Evolutionary conservation across 2,329 filamentous ascomycete genomes (phyloP).

Genomic region (Penicillium capsulatum): DNA sequence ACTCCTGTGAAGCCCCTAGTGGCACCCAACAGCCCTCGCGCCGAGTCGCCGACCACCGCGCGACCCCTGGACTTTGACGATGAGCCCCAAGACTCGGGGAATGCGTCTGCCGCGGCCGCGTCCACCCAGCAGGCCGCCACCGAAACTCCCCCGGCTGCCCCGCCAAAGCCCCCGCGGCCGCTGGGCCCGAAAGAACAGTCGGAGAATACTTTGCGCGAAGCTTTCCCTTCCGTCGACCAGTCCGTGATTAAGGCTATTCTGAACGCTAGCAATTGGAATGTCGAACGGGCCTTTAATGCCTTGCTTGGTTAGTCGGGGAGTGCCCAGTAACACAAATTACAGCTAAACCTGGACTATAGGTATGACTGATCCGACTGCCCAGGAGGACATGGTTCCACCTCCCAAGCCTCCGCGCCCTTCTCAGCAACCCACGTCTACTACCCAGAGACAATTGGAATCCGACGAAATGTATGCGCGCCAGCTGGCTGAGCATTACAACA

Average conservation of each 20-base stretch:
- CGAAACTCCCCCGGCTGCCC: conserved; percentile 54
- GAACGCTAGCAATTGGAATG: conserved; percentile 75
- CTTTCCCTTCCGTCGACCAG: conserved; percentile 79
- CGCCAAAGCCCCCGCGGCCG: conserved; percentile 81
- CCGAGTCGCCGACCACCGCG: conserved; percentile 54
- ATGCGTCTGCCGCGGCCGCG: conserved; percentile 25
- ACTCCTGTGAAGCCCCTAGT: conserved; percentile 35
- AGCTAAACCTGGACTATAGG: conserved; percentile 43
- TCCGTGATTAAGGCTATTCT: conserved; percentile 83
- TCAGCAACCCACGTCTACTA: conserved; percentile 50
- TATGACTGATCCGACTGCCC: conserved; percentile 77
- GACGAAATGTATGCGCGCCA: conserved; percentile 91
- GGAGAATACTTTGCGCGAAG: conserved; percentile 83
- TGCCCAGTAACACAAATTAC: conserved; percentile 2
- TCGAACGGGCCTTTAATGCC: conserved; percentile 94
- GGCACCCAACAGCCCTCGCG: conserved; percentile 33
- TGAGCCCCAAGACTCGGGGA: conserved; percentile 47
- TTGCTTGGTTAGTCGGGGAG: conserved; percentile 62
- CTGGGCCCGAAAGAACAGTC: conserved; percentile 77
- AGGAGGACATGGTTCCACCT: conserved; percentile 59
- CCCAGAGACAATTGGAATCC: conserved; percentile 76
- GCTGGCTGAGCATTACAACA: conserved; percentile 83
- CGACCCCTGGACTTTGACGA: conserved; percentile 56
- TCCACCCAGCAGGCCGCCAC: conserved; percentile 28
- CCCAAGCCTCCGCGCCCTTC: conserved; percentile 74